A percentile compares a stretch with the other conserved stretches of the same genome.
phyloP scores from a whole-genome alignment of 2,329 filamentous ascomycete species.

The Botrytis squamosa region DNA sequence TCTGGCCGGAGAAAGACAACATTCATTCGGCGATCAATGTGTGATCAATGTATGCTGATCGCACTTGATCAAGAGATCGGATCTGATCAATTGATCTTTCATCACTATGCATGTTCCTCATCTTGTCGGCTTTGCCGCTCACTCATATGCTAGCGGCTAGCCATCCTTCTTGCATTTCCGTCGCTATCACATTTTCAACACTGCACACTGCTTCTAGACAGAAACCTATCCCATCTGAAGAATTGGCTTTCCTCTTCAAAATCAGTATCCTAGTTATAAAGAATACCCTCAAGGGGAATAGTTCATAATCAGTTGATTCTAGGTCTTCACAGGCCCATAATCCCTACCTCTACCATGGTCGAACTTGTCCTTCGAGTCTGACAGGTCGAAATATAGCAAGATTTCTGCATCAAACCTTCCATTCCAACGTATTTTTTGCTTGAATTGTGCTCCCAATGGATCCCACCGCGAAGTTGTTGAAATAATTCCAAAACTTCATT shows the following conservation, averaged over 20 bases:
- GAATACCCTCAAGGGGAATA: not conserved
- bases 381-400: conserved; percentile 9
- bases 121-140: not conserved
- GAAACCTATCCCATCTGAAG: not conserved
- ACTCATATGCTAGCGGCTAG: not conserved
- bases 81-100: conserved; percentile 4
- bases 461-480: not conserved
- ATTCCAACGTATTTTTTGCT: not conserved
- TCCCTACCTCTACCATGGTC: not conserved
- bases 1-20: not conserved
- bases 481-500: not conserved
- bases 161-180: not conserved
- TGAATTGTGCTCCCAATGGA: not conserved
- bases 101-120: not conserved
- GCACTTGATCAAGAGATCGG: not conserved
- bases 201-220: not conserved
- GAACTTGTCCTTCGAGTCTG: not conserved
- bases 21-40: not conserved
- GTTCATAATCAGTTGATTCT: not conserved
- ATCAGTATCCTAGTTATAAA: not conserved
- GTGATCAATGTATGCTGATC: not conserved
- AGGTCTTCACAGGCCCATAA: not conserved
- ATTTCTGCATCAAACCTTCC: not conserved
- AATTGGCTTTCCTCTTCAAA: not conserved
- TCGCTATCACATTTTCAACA: not conserved